Evolutionary conservation across 495 filamentous ascomycete species (phyloP), one percentile per base, ranked within the genome.

Genomic region (Elaphomyces granulatus): DNA sequence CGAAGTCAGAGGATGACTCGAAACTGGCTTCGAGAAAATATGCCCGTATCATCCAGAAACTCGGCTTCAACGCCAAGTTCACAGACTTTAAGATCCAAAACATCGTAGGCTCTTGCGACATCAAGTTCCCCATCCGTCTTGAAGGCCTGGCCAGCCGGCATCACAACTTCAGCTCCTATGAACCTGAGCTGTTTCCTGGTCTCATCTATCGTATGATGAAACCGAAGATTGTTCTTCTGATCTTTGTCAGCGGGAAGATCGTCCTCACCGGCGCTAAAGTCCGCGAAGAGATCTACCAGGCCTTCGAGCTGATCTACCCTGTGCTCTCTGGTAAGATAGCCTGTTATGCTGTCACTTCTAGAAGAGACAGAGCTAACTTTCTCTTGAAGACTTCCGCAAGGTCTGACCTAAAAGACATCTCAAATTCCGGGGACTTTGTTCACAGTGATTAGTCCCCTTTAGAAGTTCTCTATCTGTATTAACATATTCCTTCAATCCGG

Each of bases 61-160:
- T 98, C 42, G 90, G 90, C 38, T 98, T 98, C 76, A 94, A 94
- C 48, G 87, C 92, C 44, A 95, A 94, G 76, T 98, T 98, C 67
- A 94, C 87, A 44, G 90, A 98, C 61, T 98, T 98, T 72, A 96
- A 98, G 74, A 96, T 96, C 61, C 92, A 98, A 70, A 98, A 98
- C 66, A 98, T 98, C 37, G 90, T 98, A 45, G 90, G 90, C 43
- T 94, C 86, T 21, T 95, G 90, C 60, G 90, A 98, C 55, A 95
- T 98, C 73, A 94, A 94, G 67, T 98, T 98, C 70, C 90, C 90
- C 32, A 96, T 98, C 50, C 86, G 90, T 52, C 71, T 98, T 39
- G 90, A 98, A 59, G 90, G 90, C 59, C 68, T 98, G 48, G 90
- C 90, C 4, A 85, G 77, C 45, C 83, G 86, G 58, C 90, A 98